Evolutionary conservation across 1,284 basidiomycete species (phyloP).

Genomic region (Caloboletus inedulis): DNA sequence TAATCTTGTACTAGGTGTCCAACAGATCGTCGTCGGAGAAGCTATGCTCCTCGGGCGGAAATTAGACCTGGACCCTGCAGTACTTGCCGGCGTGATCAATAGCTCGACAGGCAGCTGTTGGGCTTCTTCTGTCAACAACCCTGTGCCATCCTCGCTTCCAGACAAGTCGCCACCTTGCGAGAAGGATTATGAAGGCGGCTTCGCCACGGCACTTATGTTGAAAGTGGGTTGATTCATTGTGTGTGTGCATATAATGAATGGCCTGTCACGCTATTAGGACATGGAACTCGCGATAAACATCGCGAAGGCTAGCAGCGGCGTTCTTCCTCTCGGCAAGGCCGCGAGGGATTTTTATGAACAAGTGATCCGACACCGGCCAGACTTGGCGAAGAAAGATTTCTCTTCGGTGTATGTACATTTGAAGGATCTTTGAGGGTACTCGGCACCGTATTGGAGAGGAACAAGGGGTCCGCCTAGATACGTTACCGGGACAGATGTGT

Average conservation of each 20-base stretch:
- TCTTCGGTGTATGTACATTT: conserved; percentile 75
- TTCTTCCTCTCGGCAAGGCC: conserved; percentile 63
- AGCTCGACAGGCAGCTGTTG: conserved; percentile 83
- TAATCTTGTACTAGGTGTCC: conserved; percentile 75
- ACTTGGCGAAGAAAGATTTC: conserved; percentile 70
- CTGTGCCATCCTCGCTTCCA: conserved; percentile 71
- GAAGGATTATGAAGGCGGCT: conserved; percentile 79
- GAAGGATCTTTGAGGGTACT: conserved; percentile 16
- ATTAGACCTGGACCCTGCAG: conserved; percentile 69
- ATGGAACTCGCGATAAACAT: conserved; percentile 73
- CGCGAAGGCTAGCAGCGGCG: conserved; percentile 47
- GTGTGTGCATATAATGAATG: conserved; percentile 1
- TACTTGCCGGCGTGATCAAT: conserved; percentile 80
- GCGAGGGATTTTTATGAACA: conserved; percentile 59
- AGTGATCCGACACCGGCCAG: conserved; percentile 52
- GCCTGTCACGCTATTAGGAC: conserved; percentile 52
- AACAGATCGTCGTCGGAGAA: conserved; percentile 78
- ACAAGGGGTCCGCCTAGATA: not conserved
- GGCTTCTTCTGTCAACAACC: conserved; percentile 85
- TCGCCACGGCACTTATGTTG: conserved; percentile 80
- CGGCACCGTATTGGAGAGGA: not conserved
- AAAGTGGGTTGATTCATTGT: conserved; percentile 49
- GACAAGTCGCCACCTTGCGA: conserved; percentile 79
- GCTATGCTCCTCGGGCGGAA: conserved; percentile 82
- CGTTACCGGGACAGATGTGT: not conserved